These are phyloP conservation scores for Haematococcus lacustris DNA, from an alignment of 139 green algal genomes.

Conservation along the genomic window DNA sequence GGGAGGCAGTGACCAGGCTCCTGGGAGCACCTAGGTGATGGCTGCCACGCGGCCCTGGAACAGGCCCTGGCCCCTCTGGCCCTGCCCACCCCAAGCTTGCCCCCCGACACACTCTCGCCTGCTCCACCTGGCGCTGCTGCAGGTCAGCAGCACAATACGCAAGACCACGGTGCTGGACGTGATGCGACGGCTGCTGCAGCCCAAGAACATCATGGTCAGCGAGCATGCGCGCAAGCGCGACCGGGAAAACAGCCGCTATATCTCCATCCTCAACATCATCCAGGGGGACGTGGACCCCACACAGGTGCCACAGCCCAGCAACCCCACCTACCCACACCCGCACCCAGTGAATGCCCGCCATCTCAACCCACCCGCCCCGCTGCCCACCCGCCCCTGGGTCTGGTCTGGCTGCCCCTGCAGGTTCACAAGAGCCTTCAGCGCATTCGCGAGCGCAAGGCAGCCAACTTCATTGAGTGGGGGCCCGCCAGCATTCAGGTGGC, in stretches of 20 bases:
- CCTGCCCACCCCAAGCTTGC: too few species aligned
- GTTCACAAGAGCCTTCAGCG: slow-evolving; percentile 95
- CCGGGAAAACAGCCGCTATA: slow-evolving; percentile 73
- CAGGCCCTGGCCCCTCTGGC: too few species aligned
- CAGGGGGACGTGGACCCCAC: slow-evolving; percentile 88
- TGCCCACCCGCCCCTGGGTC: too few species aligned
- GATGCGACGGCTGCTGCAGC: slow-evolving; percentile 90
- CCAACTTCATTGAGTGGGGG: slow-evolving; percentile 97
- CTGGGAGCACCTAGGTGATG: too few species aligned
- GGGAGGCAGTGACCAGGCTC: too few species aligned
- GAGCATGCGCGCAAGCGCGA: slow-evolving; percentile 70
- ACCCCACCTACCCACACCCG: too few species aligned
- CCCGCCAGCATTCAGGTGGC: slow-evolving; percentile 95
- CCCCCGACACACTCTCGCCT: too few species aligned
- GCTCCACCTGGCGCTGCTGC: too few species aligned
- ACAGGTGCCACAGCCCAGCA: slow-evolving; percentile 51
- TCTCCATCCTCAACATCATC: slow-evolving; percentile 99
- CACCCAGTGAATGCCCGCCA: too few species aligned
- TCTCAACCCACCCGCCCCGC: too few species aligned
- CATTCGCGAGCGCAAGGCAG: slow-evolving; percentile 87
- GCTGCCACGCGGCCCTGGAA: too few species aligned
- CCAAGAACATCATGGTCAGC: slow-evolving; percentile 97
- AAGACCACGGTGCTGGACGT: slow-evolving; percentile 97
- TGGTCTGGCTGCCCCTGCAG: too few species aligned
- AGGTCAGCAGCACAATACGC: slow-evolving; percentile 45